These are phyloP conservation scores for Pseudogymnoascus sp. DNA, from an alignment of 2,329 filamentous ascomycete genomes.

Conservation along the genomic window DNA sequence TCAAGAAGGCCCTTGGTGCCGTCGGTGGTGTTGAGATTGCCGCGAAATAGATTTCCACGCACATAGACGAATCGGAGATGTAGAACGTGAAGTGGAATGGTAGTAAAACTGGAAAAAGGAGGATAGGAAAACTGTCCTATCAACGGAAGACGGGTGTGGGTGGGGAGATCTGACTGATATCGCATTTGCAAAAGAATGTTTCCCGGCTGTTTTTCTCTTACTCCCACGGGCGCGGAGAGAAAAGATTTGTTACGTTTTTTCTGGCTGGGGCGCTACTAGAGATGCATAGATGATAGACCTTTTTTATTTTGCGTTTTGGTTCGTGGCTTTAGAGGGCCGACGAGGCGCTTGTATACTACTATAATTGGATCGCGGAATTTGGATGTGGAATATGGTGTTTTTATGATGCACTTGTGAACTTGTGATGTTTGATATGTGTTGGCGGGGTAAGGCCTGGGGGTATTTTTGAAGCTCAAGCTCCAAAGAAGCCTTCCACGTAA, in stretches of 20 bases:
- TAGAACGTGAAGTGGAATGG: not conserved
- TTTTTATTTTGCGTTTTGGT: not conserved
- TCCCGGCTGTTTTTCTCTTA: conserved; percentile 4
- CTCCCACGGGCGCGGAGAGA: not conserved
- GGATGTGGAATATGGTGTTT: conserved; percentile 4
- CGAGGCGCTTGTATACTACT: conserved; percentile 4
- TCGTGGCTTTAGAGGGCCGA: not conserved
- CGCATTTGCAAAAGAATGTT: not conserved
- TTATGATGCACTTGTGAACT: not conserved
- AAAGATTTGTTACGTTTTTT: not conserved
- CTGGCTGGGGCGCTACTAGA: not conserved
- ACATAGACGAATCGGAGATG: not conserved
- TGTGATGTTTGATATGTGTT: not conserved
- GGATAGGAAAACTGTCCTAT: not conserved
- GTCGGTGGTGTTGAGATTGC: conserved; percentile 68
- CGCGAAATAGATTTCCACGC: conserved; percentile 26
- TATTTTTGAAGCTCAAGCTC: not conserved
- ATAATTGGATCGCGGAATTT: conserved; percentile 7
- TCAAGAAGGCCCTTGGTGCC: conserved; percentile 63
- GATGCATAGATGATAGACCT: conserved; percentile 6
- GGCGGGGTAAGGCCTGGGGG: not conserved
- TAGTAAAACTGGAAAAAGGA: not conserved
- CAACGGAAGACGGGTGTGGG: not conserved
- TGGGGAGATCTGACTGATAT: not conserved
- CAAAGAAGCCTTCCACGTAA: not conserved